These are phyloP conservation scores for Agrocybe chaxingu DNA, from an alignment of 768 basidiomycete species.

Conservation along the genomic window DNA sequence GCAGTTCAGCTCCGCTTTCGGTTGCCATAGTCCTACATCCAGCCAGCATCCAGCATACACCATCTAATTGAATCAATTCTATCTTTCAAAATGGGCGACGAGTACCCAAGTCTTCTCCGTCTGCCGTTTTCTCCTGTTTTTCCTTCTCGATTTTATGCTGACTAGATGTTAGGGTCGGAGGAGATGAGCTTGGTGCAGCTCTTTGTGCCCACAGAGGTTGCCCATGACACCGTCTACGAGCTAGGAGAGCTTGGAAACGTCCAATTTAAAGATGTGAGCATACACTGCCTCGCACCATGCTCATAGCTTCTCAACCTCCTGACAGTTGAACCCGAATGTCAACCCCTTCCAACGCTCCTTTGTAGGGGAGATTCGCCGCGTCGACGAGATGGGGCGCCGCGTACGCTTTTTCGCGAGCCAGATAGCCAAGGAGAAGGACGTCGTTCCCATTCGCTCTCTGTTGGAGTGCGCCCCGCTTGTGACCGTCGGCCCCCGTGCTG, in stretches of 20 bases:
- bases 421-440: slow-evolving; percentile 82
- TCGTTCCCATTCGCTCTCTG: slow-evolving; percentile 78
- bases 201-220: slow-evolving; percentile 95
- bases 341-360: slow-evolving; percentile 99
- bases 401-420: slow-evolving; percentile 87
- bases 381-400: slow-evolving; percentile 95
- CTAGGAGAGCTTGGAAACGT: slow-evolving; percentile 94
- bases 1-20: not conserved
- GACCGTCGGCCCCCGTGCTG: slow-evolving; percentile 88
- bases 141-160: slow-evolving; percentile 4
- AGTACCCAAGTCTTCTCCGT: slow-evolving; percentile 87
- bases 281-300: not conserved
- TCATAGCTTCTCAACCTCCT: not conserved
- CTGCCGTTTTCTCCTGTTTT: slow-evolving; percentile 24
- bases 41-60: not conserved
- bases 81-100: slow-evolving; percentile 55
- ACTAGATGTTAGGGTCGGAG: slow-evolving; percentile 72
- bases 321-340: slow-evolving; percentile 86
- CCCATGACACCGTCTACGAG: slow-evolving; percentile 94
- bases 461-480: slow-evolving; percentile 84
- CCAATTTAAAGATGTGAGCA: slow-evolving; percentile 92
- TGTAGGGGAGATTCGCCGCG: slow-evolving; percentile 90
- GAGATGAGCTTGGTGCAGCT: slow-evolving; percentile 98
- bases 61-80: not conserved
- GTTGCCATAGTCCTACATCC: not conserved